These are phyloP conservation scores for Kuraishia capsulata DNA, from an alignment of 805 yeast genomes.

Conservation along the genomic window DNA sequence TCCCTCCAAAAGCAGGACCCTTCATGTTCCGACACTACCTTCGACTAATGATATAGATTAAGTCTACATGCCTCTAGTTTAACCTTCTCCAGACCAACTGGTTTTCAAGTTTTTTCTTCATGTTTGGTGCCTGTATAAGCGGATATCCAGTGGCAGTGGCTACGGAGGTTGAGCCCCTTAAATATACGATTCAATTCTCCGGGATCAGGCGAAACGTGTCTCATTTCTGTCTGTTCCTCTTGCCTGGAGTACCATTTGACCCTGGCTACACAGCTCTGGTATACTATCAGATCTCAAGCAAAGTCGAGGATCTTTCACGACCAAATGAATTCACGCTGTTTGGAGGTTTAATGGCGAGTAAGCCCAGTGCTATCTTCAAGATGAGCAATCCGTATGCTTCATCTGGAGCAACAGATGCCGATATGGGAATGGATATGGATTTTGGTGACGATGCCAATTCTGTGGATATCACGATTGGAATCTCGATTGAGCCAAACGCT, in stretches of 20 bases:
- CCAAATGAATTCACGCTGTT: conserved; percentile 49
- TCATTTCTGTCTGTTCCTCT: conserved; percentile 73
- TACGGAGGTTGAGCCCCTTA: conserved; percentile 57
- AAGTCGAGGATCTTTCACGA: conserved; percentile 16
- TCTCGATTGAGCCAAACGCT: conserved; percentile 76
- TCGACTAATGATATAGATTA: no score
- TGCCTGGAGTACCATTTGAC: conserved; percentile 75
- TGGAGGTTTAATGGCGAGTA: conserved; percentile 52
- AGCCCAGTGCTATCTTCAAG: conserved; percentile 89
- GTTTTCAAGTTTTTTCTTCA: no score
- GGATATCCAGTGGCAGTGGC: conserved; percentile 30
- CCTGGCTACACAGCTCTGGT: conserved; percentile 72
- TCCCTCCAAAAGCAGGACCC: no score
- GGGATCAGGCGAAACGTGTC: conserved; percentile 55
- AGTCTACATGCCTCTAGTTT: no score
- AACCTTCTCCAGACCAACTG: no score
- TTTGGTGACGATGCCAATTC: conserved; percentile 32
- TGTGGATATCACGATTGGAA: conserved; percentile 51
- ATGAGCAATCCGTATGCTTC: conserved; percentile 35
- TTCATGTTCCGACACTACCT: no score
- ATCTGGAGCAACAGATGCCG: conserved; percentile 1
- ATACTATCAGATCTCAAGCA: conserved; percentile 73
- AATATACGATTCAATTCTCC: conserved; percentile 54
- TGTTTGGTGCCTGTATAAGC: conserved; percentile 5
- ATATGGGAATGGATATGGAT: conserved; percentile 44